Evolutionary conservation across 306 rosid genomes (phyloP), one percentile per base, ranked within the genome.

Genomic region (Fragaria ananassa): DNA sequence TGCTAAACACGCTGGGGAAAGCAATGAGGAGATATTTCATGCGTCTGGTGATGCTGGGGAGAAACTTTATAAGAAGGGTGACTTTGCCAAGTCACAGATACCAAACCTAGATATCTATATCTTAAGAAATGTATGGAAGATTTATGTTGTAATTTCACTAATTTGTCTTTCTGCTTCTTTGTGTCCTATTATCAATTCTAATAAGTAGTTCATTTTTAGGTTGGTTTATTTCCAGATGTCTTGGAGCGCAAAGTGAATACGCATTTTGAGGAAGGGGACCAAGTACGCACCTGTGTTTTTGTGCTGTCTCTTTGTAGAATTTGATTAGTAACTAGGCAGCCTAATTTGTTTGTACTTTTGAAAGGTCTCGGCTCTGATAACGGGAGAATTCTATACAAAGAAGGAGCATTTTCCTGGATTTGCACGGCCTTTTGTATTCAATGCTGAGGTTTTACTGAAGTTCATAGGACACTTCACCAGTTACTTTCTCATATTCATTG

Each of bases 401-500:
- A 94, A 89, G 83, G 93, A 90, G 81, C 95, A 94, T 83, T 94
- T 94, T 85, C 97, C 95, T 21, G 98, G 98, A 87, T 94, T 94
- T 81, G 97, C 95, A 44, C 82, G 97, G 57, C 97, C 98, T 78
- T 92, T 80, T 53, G 97, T 92, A 74, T 94, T 94, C 87, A 94
- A 94, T 71, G 95, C 97, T 69, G 91, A 91, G 90, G 76, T 94
- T 87, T 81, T 91, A 81, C 87, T 92, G 86, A 94, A 89, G 98
- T 94, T 80, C 71, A 88, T 85, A 68, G 70, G 75, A 68, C 70
- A 67, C 73, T 42, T 58, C 71, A 72, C 79, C 46, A 10, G 18
- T 53, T 58, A 25, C 76, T 54, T 75, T 50, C 51, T 81, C 62
- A 21, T 17, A 60, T 46, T 8, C 44, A 17, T 56, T 73, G 76